These are phyloP conservation scores for Trichoderma asperelloides DNA, from an alignment of 495 filamentous ascomycete genomes.

Conservation along the genomic window DNA sequence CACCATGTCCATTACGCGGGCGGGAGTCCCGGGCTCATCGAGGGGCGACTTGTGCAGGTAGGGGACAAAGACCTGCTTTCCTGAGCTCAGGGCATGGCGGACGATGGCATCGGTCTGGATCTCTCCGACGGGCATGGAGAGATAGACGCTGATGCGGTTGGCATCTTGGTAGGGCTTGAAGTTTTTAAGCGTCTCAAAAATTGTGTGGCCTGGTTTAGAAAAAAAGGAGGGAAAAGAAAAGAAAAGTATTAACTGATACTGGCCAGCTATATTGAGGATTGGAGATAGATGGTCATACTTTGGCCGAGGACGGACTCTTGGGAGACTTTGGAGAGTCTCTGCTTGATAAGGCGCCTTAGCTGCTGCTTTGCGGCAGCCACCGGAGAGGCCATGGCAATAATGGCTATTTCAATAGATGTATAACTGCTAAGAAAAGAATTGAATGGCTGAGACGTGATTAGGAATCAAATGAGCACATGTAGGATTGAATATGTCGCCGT, in stretches of 20 bases:
- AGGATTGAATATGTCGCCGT: not conserved
- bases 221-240: not conserved
- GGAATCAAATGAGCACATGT: not conserved
- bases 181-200: slow-evolving; percentile 46
- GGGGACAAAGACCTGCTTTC: slow-evolving; percentile 85
- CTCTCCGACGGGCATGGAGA: slow-evolving; percentile 86
- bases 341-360: slow-evolving; percentile 59
- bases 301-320: slow-evolving; percentile 50
- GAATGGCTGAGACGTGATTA: not conserved
- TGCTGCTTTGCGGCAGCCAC: slow-evolving; percentile 63
- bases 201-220: slow-evolving; percentile 45
- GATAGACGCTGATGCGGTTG: slow-evolving; percentile 69
- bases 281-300: slow-evolving; percentile 41
- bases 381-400: slow-evolving; percentile 26
- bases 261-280: too few relatives aligned
- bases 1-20: slow-evolving; percentile 88
- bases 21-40: slow-evolving; percentile 34
- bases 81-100: slow-evolving; percentile 61
- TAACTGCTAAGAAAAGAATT: not conserved
- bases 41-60: slow-evolving; percentile 61
- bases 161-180: slow-evolving; percentile 56
- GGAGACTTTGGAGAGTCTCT: slow-evolving; percentile 47
- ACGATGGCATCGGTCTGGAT: slow-evolving; percentile 75
- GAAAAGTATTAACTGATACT: not conserved
- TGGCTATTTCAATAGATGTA: not conserved